These are phyloP conservation scores for Pseudoneurospora amorphoporcata DNA, from an alignment of 495 filamentous ascomycete genomes.

Conservation along the genomic window DNA sequence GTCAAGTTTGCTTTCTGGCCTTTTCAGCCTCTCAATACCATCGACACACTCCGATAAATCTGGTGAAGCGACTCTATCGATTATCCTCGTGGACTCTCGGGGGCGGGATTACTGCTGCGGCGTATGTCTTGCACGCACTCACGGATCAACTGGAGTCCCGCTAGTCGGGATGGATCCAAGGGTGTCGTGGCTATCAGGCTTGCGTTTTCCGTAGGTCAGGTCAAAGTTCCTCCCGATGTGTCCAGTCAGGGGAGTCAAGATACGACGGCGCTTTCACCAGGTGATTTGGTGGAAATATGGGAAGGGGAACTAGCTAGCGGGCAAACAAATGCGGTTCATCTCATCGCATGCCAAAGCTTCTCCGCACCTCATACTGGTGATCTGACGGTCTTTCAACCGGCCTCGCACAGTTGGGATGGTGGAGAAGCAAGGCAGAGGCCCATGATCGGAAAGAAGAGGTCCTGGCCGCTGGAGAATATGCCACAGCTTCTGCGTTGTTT, in stretches of 20 bases:
- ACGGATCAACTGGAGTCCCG: conserved; percentile 4
- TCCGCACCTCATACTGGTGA: background rate
- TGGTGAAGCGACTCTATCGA: background rate
- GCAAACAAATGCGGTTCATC: background rate
- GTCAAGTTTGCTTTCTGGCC: background rate
- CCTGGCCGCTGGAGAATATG: background rate
- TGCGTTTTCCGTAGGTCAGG: conserved; percentile 21
- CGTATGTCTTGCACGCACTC: conserved; percentile 1
- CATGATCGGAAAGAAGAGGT: background rate
- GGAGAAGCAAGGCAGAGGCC: background rate
- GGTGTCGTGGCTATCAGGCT: background rate
- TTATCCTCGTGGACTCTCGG: background rate
- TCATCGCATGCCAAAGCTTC: background rate
- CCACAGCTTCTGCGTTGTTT: background rate
- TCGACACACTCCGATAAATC: background rate
- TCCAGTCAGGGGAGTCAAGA: background rate
- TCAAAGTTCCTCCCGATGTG: conserved; percentile 17
- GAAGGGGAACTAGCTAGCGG: background rate
- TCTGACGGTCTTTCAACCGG: background rate
- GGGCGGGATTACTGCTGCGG: conserved; percentile 17
- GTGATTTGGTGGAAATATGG: background rate
- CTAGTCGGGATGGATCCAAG: conserved; percentile 9
- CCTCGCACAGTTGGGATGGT: background rate
- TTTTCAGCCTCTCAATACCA: background rate
- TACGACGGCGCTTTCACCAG: background rate